A percentile compares a stretch with the other conserved stretches of the same genome.
phyloP scores from a whole-genome alignment of 257 asterid genomes.

The Gardenia jasminoides region DNA sequence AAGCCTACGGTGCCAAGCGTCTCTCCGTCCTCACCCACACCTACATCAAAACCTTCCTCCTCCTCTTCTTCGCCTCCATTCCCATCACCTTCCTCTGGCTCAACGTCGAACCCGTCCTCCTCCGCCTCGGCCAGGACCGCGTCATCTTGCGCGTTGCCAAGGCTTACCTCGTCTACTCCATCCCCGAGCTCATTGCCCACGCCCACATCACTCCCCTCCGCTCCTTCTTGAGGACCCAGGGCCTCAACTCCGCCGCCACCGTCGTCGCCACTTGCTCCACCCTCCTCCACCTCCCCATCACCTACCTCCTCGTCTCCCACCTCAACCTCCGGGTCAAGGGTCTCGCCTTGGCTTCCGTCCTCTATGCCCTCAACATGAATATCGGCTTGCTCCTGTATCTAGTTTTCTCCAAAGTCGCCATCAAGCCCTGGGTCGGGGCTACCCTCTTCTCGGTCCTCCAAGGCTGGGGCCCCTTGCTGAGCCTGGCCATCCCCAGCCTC shows the following conservation, averaged over 20 bases:
- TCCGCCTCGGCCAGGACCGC: conserved; percentile 57
- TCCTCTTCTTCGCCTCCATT: conserved; percentile 53
- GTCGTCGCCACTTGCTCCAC: conserved; percentile 59
- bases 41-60: conserved; percentile 58
- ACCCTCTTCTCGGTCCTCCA: conserved; percentile 37
- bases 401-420: conserved; percentile 45
- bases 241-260: conserved; percentile 58
- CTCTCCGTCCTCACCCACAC: conserved; percentile 60
- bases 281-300: conserved; percentile 51
- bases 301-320: conserved; percentile 56
- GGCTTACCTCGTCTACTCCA: conserved; percentile 49
- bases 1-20: conserved; percentile 72
- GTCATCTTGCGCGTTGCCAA: conserved; percentile 54
- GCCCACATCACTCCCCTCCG: conserved; percentile 65
- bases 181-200: conserved; percentile 57
- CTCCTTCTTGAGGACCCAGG: conserved; percentile 62
- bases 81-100: conserved; percentile 69
- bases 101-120: conserved; percentile 52
- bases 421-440: conserved; percentile 69
- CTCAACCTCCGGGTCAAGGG: conserved; percentile 56
- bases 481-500: conserved; percentile 61
- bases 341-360: conserved; percentile 57
- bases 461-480: conserved; percentile 61
- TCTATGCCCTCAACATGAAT: conserved; percentile 60
- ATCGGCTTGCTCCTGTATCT: conserved; percentile 52